phyloP scores from a whole-genome alignment of 371 early-diverging fungal species.

The Rhizopus sp. region DNA sequence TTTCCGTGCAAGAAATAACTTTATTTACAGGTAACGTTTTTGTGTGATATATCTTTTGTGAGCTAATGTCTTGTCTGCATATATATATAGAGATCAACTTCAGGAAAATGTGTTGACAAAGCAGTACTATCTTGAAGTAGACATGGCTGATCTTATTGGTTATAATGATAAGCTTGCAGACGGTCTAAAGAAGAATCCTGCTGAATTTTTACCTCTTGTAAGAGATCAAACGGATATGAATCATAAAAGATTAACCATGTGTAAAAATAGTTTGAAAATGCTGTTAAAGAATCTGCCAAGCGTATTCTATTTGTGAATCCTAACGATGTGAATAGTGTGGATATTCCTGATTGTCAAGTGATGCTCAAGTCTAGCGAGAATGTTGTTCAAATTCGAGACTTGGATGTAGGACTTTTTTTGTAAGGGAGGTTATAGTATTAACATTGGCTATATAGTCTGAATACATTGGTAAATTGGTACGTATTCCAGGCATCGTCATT shows the following conservation, averaged over 20 bases:
- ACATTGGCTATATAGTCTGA: conserved; percentile 61
- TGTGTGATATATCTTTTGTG: no score
- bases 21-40: conserved; percentile 68
- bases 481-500: conserved; percentile 97
- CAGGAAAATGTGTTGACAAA: conserved; percentile 77
- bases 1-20: conserved; percentile 73
- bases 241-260: background rate
- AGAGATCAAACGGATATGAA: background rate
- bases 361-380: conserved; percentile 83
- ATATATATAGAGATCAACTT: conserved; percentile 84
- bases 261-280: conserved; percentile 79
- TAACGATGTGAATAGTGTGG: conserved; percentile 30
- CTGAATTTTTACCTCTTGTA: conserved; percentile 82
- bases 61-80: no score
- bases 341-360: conserved; percentile 86
- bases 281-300: conserved; percentile 72
- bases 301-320: conserved; percentile 62
- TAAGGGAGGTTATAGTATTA: background rate
- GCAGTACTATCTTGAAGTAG: conserved; percentile 81
- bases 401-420: conserved; percentile 59
- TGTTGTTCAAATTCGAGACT: conserved; percentile 81
- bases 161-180: conserved; percentile 85
- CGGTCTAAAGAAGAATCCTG: conserved; percentile 73
- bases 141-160: conserved; percentile 79
- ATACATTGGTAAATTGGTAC: conserved; percentile 92